Evolutionary conservation across 129 eudicot genomes (phyloP).

Genomic region (Pulicaria dysenterica): DNA sequence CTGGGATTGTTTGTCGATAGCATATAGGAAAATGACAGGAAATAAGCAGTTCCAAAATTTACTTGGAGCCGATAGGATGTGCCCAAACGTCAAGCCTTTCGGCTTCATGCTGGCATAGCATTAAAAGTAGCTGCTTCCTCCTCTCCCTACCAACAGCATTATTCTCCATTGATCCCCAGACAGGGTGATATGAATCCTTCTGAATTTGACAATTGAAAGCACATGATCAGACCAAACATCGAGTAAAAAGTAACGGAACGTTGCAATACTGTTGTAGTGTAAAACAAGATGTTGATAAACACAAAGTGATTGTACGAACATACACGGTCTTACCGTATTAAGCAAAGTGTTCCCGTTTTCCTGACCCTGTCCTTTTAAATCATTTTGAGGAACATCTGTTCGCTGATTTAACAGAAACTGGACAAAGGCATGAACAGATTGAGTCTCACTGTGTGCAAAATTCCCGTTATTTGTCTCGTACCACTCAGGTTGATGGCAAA

Average conservation of each 20-base stretch:
- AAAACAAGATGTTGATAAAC: slow-evolving; percentile 14
- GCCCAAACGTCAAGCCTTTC: slow-evolving; percentile 99
- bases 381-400: slow-evolving; percentile 60
- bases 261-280: neutral
- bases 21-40: neutral
- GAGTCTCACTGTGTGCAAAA: slow-evolving; percentile 88
- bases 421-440: slow-evolving; percentile 78
- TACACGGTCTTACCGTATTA: slow-evolving; percentile 55
- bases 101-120: slow-evolving; percentile 96
- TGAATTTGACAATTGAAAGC: slow-evolving; percentile 34
- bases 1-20: slow-evolving; percentile 13
- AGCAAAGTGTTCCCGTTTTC: slow-evolving; percentile 68
- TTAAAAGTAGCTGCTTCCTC: slow-evolving; percentile 84
- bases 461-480: slow-evolving; percentile 66
- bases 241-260: no score
- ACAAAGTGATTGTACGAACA: slow-evolving; percentile 1
- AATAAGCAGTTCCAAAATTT: slow-evolving; percentile 21
- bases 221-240: slow-evolving; percentile 26
- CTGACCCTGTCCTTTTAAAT: slow-evolving; percentile 55
- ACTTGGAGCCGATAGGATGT: slow-evolving; percentile 84
- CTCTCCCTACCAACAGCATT: slow-evolving; percentile 71
- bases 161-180: slow-evolving; percentile 92
- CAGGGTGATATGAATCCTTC: slow-evolving; percentile 87
- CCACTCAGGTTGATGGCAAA: slow-evolving; percentile 94
- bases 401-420: slow-evolving; percentile 72